Evolutionary conservation across 306 rosid genomes (phyloP).

Genomic region (Quercus berberidifolia): DNA sequence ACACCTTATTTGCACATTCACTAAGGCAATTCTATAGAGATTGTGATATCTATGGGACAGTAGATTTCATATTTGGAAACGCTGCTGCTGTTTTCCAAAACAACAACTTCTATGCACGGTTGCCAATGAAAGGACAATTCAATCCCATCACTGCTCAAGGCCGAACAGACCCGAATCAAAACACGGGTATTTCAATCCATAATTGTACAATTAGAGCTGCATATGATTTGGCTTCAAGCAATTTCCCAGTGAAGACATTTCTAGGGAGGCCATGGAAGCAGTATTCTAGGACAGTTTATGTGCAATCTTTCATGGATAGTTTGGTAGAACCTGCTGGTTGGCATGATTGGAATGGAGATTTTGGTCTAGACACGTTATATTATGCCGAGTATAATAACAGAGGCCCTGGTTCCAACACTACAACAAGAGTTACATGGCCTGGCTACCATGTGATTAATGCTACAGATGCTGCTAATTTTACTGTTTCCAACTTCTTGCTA

Average conservation of each 20-base stretch:
- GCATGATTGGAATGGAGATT: constrained; percentile 32
- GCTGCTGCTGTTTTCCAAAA: constrained; percentile 36
- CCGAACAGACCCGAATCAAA: constrained; percentile 29
- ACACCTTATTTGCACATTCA: constrained; percentile 42
- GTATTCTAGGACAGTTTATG: constrained; percentile 28
- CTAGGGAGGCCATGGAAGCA: constrained; percentile 50
- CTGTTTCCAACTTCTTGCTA: constrained; percentile 29
- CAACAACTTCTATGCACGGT: constrained; percentile 35
- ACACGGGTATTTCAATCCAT: constrained; percentile 38
- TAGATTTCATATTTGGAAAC: constrained; percentile 43
- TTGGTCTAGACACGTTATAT: constrained; percentile 25
- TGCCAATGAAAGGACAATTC: constrained; percentile 10
- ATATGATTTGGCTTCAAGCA: constrained; percentile 19
- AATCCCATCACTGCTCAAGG: constrained; percentile 35
- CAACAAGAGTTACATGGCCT: constrained; percentile 25
- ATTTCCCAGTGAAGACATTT: constrained; percentile 18
- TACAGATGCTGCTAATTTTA: constrained; percentile 24
- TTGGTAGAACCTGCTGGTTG: constrained; percentile 34
- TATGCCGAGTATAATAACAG: constrained; percentile 33
- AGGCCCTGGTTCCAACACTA: constrained; percentile 31
- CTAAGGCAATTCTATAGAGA: constrained; percentile 40
- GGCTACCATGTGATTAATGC: neutral
- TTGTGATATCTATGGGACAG: constrained; percentile 44
- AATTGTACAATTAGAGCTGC: constrained; percentile 32
- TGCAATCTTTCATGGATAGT: constrained; percentile 33